Evolutionary conservation across 768 basidiomycete species (phyloP), one percentile per base, ranked within the genome.

Genomic region (Chalciporus sphaerocephalus): DNA sequence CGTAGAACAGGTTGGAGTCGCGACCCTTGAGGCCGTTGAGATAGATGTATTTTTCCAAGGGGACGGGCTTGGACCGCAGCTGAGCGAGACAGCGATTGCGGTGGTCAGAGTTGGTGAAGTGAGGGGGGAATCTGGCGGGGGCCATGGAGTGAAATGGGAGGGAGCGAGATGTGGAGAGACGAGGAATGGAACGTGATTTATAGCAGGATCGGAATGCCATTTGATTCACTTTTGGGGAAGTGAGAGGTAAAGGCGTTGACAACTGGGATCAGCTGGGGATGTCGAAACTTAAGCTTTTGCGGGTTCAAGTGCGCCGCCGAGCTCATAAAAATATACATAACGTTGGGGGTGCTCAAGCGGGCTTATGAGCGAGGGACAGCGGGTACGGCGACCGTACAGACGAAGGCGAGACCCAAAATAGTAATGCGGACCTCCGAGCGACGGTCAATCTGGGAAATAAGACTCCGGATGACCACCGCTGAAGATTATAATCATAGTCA

Each of bases 21-120:
- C 81, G 74, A 25, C 74, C 71, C 53, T 86, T 79, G 56, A 88
- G 72, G 9, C 75, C 75, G 30, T 74, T 76, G 48, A 88, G 74
- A 61, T 79, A 87, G 50, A 85, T 81, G 65, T 88, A 84, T 60
- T 85, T 80, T 47, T 87, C 81, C 40, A 87, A 71, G 18, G 73
- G 67, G 44, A 68, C 65, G 1, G 65, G 46, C 63, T 83, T 84
- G 56, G 77, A 74, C 45, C 80, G 76, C 16, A 83, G 66, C 59
- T 83, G 81, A 3, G 59, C 64, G 2, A 83, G 72, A 58, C 77
- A 79, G 50, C 81, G 72, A 46, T 75, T 73, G 25, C 69, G 70
- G 53, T 83, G 81, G 60, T 78, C 72, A 24, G 75, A 75, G 42
- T 60, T 60, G 40, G 65, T 56, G 46, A 82, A 66, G 51, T 72